Conservation (phyloP, 495 filamentous ascomycete genomes). For the Pseudoneurospora amorphoporcata region DNA sequence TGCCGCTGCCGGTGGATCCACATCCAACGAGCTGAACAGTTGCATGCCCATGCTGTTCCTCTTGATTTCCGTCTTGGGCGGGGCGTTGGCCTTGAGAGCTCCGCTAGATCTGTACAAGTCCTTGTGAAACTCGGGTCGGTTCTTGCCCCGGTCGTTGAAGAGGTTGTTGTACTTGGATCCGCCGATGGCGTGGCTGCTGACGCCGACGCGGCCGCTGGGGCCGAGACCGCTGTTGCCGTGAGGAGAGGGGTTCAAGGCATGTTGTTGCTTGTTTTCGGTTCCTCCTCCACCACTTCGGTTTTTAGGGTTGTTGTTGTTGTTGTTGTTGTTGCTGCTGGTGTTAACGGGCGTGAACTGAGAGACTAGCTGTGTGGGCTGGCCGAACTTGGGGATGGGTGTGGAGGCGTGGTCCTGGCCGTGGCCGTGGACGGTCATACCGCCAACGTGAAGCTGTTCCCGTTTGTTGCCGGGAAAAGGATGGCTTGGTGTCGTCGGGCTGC, state of each 20-base stretch:
- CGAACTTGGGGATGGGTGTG: slow-evolving; percentile 20
- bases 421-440: slow-evolving; percentile 4
- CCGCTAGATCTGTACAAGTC: slow-evolving; percentile 23
- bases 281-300: not conserved
- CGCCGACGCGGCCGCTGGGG: not conserved
- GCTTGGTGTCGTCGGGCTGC: slow-evolving; percentile 9
- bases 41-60: slow-evolving; percentile 19
- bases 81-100: slow-evolving; percentile 3
- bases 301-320: slow-evolving; percentile 24
- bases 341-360: slow-evolving; percentile 8
- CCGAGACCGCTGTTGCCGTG: not conserved
- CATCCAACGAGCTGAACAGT: slow-evolving; percentile 30
- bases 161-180: slow-evolving; percentile 10
- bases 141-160: slow-evolving; percentile 32
- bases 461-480: not conserved
- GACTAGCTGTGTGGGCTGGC: slow-evolving; percentile 18
- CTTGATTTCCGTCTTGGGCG: slow-evolving; percentile 24
- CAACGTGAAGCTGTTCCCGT: not conserved
- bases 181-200: slow-evolving; percentile 1
- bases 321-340: slow-evolving; percentile 19
- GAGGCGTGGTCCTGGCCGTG: slow-evolving; percentile 10
- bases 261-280: not conserved
- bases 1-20: slow-evolving; percentile 8
- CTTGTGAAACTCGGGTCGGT: slow-evolving; percentile 36
- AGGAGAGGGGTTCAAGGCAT: not conserved